phyloP scores from a whole-genome alignment of 805 yeast genomes.

The Wickerhamiella azymoides region DNA sequence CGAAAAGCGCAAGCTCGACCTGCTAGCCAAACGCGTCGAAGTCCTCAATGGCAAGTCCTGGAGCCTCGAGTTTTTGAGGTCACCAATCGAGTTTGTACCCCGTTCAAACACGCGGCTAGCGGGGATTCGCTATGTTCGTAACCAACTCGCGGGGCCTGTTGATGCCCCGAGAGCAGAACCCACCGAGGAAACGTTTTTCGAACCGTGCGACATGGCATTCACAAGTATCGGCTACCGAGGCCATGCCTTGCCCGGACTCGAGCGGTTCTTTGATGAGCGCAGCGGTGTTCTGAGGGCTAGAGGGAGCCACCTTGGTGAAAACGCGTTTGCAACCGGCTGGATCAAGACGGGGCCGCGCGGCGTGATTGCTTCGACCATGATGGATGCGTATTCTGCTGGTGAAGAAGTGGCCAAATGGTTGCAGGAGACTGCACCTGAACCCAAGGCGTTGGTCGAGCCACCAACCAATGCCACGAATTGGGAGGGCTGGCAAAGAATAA shows the following conservation, averaged over 20 bases:
- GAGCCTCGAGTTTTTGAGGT: conserved; percentile 54
- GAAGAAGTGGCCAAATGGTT: conserved; percentile 33
- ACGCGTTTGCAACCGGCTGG: conserved; percentile 76
- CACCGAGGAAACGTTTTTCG: conserved; percentile 24
- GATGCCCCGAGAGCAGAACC: conserved; percentile 27
- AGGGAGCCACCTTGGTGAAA: conserved; percentile 17
- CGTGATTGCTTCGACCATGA: conserved; percentile 81
- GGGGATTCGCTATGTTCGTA: conserved; percentile 37
- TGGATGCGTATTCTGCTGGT: conserved; percentile 66
- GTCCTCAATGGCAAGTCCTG: conserved; percentile 28
- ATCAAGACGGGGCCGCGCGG: conserved; percentile 76
- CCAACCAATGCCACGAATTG: conserved; percentile 26
- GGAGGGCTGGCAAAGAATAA: conserved; percentile 53
- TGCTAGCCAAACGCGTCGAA: conserved; percentile 9
- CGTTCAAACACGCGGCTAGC: conserved; percentile 27
- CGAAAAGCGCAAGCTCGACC: conserved; percentile 16
- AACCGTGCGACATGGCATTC: conserved; percentile 51
- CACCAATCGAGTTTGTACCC: conserved; percentile 42
- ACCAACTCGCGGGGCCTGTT: conserved; percentile 30
- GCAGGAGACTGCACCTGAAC: conserved; percentile 14
- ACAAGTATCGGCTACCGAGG: conserved; percentile 78
- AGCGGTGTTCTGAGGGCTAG: conserved; percentile 28
- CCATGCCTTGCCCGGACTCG: conserved; percentile 44
- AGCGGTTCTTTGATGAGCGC: conserved; percentile 22
- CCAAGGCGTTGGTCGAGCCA: conserved; percentile 30